These are phyloP conservation scores for Liquidambar formosana DNA, from an alignment of 164 flowering plant species.

Conservation along the genomic window DNA sequence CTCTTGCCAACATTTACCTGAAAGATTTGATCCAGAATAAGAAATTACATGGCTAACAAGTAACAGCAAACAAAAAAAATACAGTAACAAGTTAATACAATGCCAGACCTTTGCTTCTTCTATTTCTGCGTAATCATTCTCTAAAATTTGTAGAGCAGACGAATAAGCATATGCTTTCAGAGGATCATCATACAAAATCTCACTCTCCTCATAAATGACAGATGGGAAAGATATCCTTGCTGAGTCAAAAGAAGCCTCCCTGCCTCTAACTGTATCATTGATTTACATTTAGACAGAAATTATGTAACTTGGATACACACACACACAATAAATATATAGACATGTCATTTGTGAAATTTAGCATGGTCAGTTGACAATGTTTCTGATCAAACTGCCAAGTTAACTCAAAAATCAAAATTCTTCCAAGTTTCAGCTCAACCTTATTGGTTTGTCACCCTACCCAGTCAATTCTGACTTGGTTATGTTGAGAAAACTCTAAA, in stretches of 20 bases:
- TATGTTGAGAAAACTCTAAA: too few species aligned
- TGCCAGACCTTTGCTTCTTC: constrained; percentile 45
- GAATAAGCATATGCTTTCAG: constrained; percentile 28
- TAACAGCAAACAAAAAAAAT: neutral
- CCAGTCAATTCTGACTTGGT: too few species aligned
- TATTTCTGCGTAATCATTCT: constrained; percentile 22
- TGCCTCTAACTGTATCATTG: constrained; percentile 56
- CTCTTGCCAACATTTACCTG: constrained; percentile 34
- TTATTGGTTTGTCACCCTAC: too few species aligned
- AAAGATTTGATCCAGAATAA: constrained; percentile 17
- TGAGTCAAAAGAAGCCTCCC: constrained; percentile 39
- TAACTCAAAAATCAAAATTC: too few species aligned
- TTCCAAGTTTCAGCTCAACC: too few species aligned
- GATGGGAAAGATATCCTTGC: constrained; percentile 40
- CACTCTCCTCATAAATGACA: constrained; percentile 39
- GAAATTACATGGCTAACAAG: neutral
- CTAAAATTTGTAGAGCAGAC: constrained; percentile 28
- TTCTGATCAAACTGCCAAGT: too few species aligned
- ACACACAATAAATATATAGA: too few species aligned
- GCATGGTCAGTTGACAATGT: too few species aligned
- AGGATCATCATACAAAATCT: constrained; percentile 24
- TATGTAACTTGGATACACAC: too few species aligned
- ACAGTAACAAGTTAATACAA: neutral
- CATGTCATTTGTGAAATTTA: too few species aligned
- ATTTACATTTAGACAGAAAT: too few species aligned